Percentiles rank a stretch among this genome's conserved stretches.
phyloP scores from a whole-genome alignment of 2,329 filamentous ascomycete genomes.

The Pseudovirgaria hyperparasitica region DNA sequence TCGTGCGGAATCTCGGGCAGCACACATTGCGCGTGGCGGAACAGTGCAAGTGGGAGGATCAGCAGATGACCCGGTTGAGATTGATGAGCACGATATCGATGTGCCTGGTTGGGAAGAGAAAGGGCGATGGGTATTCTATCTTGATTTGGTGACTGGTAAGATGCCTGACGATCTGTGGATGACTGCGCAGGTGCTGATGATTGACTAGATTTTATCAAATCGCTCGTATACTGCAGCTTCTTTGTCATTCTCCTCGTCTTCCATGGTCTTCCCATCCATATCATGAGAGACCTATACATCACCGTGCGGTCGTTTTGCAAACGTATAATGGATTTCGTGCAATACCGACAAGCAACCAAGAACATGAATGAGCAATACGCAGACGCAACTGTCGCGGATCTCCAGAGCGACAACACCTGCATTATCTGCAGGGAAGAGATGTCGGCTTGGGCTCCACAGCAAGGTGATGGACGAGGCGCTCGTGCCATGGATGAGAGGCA shows the following conservation, averaged over 20 bases:
- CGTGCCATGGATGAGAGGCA: conserved; percentile 61
- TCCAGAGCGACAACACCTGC: conserved; percentile 78
- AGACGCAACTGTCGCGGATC: conserved; percentile 78
- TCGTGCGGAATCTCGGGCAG: conserved; percentile 22
- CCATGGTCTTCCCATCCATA: conserved; percentile 92
- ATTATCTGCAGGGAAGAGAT: conserved; percentile 98
- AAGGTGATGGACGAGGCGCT: conserved; percentile 24
- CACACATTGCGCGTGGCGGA: conserved; percentile 19
- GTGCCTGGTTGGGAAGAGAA: conserved; percentile 95
- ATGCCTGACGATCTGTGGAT: conserved; percentile 4
- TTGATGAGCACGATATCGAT: conserved; percentile 90
- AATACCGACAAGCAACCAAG: conserved; percentile 80
- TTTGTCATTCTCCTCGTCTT: conserved; percentile 88
- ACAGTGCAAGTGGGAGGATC: conserved; percentile 33
- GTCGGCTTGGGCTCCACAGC: conserved; percentile 57
- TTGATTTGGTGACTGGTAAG: conserved; percentile 72
- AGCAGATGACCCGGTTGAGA: conserved; percentile 53
- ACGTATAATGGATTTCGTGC: conserved; percentile 73
- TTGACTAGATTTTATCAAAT: conserved; percentile 72
- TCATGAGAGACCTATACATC: conserved; percentile 89
- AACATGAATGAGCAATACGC: conserved; percentile 89
- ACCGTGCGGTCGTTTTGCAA: conserved; percentile 87
- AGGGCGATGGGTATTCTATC: conserved; percentile 77
- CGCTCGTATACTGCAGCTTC: conserved; percentile 79
- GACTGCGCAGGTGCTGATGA: conserved; percentile 2